A percentile compares a stretch with the other conserved stretches of the same genome.
Conservation (phyloP, 257 asterid species). For the Knoxia roxburghii region DNA sequence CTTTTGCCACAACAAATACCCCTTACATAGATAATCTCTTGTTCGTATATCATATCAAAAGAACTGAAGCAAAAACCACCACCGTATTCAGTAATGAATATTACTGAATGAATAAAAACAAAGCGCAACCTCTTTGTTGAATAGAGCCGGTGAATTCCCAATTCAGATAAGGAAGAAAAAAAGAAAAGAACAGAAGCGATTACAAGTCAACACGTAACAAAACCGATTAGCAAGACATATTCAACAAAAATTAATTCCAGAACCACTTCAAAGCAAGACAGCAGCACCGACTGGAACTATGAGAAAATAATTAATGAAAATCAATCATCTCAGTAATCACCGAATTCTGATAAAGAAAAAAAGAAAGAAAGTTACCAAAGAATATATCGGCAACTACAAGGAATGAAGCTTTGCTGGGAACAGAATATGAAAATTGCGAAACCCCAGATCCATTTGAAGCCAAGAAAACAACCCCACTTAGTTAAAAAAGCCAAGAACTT, state of each 20-base stretch:
- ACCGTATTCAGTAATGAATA: not conserved
- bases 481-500: constrained; percentile 12
- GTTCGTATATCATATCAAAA: not conserved
- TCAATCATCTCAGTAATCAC: too few relatives aligned
- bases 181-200: not conserved
- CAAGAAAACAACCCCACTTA: constrained; percentile 12
- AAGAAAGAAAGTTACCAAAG: not conserved
- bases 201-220: not conserved
- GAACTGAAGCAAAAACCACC: not conserved
- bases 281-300: not conserved
- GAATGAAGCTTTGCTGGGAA: constrained; percentile 7
- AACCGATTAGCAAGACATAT: constrained; percentile 7
- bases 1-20: not conserved
- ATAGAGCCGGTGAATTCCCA: not conserved
- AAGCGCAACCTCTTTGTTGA: not conserved
- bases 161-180: not conserved
- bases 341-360: too few relatives aligned
- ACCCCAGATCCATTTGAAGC: constrained; percentile 31
- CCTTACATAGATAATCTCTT: not conserved
- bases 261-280: too few relatives aligned
- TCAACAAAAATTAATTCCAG: not conserved
- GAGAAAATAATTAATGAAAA: constrained; percentile 1
- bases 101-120: not conserved
- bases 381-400: constrained; percentile 8
- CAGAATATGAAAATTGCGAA: constrained; percentile 11